phyloP scores from a whole-genome alignment of 331 rosid species.

The Quercus lobata region DNA sequence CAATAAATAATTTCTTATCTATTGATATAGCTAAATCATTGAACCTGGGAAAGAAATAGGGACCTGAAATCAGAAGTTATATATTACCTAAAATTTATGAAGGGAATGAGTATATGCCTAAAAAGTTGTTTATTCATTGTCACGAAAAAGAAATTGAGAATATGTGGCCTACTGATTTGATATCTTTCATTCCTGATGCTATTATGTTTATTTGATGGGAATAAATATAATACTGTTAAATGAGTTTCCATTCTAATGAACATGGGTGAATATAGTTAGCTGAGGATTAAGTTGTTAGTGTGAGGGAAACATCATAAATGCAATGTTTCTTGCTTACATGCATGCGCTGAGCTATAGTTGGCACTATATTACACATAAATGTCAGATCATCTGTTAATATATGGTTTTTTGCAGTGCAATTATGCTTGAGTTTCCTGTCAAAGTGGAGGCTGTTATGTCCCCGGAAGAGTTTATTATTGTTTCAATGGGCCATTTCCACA shows the following conservation, averaged over 20 bases:
- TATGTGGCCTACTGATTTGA: background rate
- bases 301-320: background rate
- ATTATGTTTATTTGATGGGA: background rate
- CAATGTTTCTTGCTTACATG: background rate
- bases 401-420: background rate
- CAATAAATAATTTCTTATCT: background rate
- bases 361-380: background rate
- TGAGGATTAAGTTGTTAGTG: background rate
- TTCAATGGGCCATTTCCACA: too few relatives aligned
- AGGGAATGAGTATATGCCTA: background rate
- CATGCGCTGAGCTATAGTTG: background rate
- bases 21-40: background rate
- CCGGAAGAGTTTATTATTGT: too few relatives aligned
- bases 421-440: background rate
- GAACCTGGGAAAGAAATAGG: background rate
- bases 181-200: background rate
- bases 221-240: background rate
- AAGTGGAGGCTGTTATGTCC: too few relatives aligned
- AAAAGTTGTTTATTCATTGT: background rate
- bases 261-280: background rate
- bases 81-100: background rate
- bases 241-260: background rate
- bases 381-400: background rate
- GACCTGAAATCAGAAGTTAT: background rate
- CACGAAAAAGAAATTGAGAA: background rate